These are phyloP conservation scores for Exophiala lecanii-corni DNA, from an alignment of 2,329 filamentous ascomycete species.

Conservation along the genomic window DNA sequence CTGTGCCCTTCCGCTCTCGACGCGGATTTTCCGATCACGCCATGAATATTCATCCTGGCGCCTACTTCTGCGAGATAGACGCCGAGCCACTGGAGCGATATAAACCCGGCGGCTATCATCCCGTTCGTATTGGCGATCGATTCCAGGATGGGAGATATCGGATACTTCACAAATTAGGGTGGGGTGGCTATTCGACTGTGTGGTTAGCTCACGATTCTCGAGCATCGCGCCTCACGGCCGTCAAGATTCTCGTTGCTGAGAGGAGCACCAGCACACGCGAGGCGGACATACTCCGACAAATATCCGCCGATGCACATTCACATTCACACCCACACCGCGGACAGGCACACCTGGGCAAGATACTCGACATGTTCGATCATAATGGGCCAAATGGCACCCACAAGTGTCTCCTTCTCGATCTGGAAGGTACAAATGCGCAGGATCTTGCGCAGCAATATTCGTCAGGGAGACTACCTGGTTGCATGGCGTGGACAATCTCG, in stretches of 20 bases:
- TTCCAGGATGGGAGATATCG: slow-evolving; percentile 32
- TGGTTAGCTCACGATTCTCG: slow-evolving; percentile 37
- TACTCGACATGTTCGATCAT: slow-evolving; percentile 22
- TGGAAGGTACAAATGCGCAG: slow-evolving; percentile 23
- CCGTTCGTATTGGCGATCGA: slow-evolving; percentile 31
- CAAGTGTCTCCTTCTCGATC: slow-evolving; percentile 25
- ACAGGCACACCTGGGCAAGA: slow-evolving; percentile 9
- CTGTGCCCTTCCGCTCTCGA: no score
- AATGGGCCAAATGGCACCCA: slow-evolving; percentile 27
- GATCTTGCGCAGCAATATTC: slow-evolving; percentile 15
- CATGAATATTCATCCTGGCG: no score
- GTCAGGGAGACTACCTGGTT: slow-evolving; percentile 16
- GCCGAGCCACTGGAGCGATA: no score
- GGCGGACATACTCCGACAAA: slow-evolving; percentile 13
- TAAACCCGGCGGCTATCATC: slow-evolving; percentile 33
- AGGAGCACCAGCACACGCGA: slow-evolving; percentile 10
- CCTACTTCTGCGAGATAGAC: no score
- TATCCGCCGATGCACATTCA: no score
- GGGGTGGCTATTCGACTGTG: slow-evolving; percentile 39
- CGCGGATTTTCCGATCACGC: no score
- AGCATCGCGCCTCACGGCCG: slow-evolving; percentile 13
- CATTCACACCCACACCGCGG: slow-evolving; percentile 13
- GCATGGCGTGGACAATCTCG: slow-evolving; percentile 19
- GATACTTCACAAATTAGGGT: slow-evolving; percentile 41
- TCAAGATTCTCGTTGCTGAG: slow-evolving; percentile 15